Evolutionary conservation across 164 flowering plant genomes (phyloP), one percentile per base, ranked within the genome.

Genomic region (Aristolochia californica): DNA sequence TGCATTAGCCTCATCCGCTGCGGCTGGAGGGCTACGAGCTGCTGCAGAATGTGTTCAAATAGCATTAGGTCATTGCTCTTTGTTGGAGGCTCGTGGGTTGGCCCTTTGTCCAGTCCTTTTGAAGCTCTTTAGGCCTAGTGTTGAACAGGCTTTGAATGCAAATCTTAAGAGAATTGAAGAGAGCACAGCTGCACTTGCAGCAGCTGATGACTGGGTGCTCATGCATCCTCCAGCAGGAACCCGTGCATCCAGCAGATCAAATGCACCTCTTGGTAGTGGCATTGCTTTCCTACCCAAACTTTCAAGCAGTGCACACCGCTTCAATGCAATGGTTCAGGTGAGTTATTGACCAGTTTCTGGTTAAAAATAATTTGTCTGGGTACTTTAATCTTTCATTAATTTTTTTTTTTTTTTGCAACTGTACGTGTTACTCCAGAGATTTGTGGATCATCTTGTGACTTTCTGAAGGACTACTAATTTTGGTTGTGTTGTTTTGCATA

Each of bases 241-340:
- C 21, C 87, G 85, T 48, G 79, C 78, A 60, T 72, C 83, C 56
- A 78, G 79, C 62, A 71, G 85, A 71, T 56, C 79, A 1, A 62
- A 58, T 67, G 48, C 79, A 28, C 66, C 83, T 58, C 44, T 79
- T 59, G 69, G 73, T 53, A 70, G 69, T 61, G 61, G 73, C 8
- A 52, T 71, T 17, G 61, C 81, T 40, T 76, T 71, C 45, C 96
- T 80, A 43, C 83, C 82, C 61, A 94, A 78, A 71, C 89, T 94
- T 56, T 79, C 95, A 20, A 84, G 83, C 65, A 94, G 97, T 65
- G 97, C 89, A 22, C 94, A 88, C 67, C 80, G 87, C 30, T 90
- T 90, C 72, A 90, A 82, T 72, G 75, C 83, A 14, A 90, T 94
- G 99, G 83, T 88, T 70, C 99, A 94, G 96, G 99, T 93, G 65